Conservation (phyloP, 768 basidiomycete species). For the Serendipita vermifera region DNA sequence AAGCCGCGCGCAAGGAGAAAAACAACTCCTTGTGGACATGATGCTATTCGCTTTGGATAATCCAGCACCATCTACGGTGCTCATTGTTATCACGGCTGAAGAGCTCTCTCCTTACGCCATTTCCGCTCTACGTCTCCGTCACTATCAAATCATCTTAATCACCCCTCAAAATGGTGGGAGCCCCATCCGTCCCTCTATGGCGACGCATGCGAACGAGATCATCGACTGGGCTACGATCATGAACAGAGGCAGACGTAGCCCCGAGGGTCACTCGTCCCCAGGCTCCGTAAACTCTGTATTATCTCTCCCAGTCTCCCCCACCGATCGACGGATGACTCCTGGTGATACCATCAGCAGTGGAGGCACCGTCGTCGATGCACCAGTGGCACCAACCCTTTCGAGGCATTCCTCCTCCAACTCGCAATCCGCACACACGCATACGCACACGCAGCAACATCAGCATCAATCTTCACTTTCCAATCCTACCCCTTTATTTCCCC, state of each 20-base stretch:
- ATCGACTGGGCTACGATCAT: constrained; percentile 1
- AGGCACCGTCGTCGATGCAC: constrained; percentile 3
- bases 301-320: neutral
- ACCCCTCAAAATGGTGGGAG: neutral
- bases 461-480: neutral
- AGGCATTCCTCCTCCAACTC: neutral
- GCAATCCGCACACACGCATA: no score
- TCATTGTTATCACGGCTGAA: constrained; percentile 1
- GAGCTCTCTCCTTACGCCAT: constrained; percentile 4
- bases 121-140: constrained; percentile 5
- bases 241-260: neutral
- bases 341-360: neutral
- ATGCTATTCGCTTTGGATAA: constrained; percentile 5
- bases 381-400: neutral
- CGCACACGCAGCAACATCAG: neutral
- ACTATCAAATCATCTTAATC: neutral
- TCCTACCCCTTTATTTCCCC: no score
- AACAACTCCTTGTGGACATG: constrained; percentile 1
- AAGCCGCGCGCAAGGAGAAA: no score
- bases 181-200: neutral
- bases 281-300: neutral
- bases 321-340: neutral
- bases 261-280: neutral
- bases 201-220: neutral
- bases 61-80: neutral